phyloP scores from a whole-genome alignment of 2,329 filamentous ascomycete species.

The Neopestalotiopsis sp. region DNA sequence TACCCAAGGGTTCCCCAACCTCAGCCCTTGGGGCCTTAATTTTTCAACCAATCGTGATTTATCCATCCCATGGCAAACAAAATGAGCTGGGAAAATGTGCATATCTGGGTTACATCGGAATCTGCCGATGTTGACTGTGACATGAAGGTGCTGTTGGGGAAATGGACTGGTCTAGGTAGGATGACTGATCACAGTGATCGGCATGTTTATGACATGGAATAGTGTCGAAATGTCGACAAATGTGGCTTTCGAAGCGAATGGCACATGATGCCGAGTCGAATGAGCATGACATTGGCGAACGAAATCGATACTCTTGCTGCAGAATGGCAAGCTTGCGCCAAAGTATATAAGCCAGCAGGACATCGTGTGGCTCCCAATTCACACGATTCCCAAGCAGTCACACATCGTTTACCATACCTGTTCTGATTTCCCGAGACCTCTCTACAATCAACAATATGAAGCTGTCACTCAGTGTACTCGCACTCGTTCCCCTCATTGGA shows the following conservation, averaged over 20 bases:
- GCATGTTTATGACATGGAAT: neutral
- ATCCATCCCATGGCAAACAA: neutral
- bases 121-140: neutral
- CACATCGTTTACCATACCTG: neutral
- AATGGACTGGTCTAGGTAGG: neutral
- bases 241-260: neutral
- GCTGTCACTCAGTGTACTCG: slow-evolving; percentile 19
- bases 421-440: neutral
- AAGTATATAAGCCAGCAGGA: neutral
- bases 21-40: neutral
- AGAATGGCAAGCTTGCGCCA: neutral
- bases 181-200: neutral
- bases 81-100: neutral
- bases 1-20: slow-evolving; percentile 6
- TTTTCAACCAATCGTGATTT: slow-evolving; percentile 10
- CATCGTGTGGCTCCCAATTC: neutral
- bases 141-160: neutral
- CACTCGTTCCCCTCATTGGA: slow-evolving; percentile 22
- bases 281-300: neutral
- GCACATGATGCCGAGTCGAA: slow-evolving; percentile 7
- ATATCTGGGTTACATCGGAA: slow-evolving; percentile 6
- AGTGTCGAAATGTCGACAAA: neutral
- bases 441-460: slow-evolving; percentile 13
- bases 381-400: neutral
- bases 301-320: neutral